Evolutionary conservation across 768 basidiomycete species (phyloP).

Genomic region (Dioszegia hungarica): DNA sequence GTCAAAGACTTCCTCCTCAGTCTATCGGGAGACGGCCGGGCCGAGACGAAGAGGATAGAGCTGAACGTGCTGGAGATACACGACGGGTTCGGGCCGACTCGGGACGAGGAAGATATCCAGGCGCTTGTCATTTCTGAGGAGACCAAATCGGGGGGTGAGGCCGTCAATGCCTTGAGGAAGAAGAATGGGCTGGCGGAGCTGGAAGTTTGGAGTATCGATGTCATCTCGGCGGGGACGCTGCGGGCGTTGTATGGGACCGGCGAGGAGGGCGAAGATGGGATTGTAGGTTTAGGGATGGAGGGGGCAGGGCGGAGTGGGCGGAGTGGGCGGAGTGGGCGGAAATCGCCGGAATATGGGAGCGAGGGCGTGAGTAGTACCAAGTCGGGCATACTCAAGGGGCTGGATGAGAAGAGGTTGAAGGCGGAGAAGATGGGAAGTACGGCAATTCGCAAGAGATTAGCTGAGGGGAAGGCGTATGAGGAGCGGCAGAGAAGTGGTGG

Average conservation of each 20-base stretch:
- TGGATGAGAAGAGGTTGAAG: slow-evolving; percentile 66
- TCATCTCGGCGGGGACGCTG: slow-evolving; percentile 54
- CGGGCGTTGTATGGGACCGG: not conserved
- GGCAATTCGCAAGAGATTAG: slow-evolving; percentile 84
- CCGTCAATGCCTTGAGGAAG: slow-evolving; percentile 53
- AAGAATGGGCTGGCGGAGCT: slow-evolving; percentile 60
- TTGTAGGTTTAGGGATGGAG: not conserved
- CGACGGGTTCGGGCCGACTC: slow-evolving; percentile 91
- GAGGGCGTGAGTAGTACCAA: not conserved
- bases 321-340: not conserved
- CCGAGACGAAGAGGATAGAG: not conserved
- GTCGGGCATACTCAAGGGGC: slow-evolving; percentile 48
- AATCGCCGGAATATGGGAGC: no score
- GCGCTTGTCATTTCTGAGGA: slow-evolving; percentile 88
- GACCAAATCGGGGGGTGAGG: slow-evolving; percentile 60
- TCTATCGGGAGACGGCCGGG: not conserved
- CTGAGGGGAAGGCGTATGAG: not conserved
- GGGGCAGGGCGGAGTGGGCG: not conserved
- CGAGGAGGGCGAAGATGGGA: no score
- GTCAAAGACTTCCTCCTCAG: slow-evolving; percentile 62
- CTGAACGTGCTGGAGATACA: slow-evolving; percentile 64
- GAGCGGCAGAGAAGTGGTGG: not conserved
- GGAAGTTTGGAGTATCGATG: slow-evolving; percentile 73
- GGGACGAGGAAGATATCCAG: slow-evolving; percentile 79
- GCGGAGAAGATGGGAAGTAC: slow-evolving; percentile 91